These are phyloP conservation scores for Termitomyces sp. DNA, from an alignment of 1,284 basidiomycete species.

Conservation along the genomic window DNA sequence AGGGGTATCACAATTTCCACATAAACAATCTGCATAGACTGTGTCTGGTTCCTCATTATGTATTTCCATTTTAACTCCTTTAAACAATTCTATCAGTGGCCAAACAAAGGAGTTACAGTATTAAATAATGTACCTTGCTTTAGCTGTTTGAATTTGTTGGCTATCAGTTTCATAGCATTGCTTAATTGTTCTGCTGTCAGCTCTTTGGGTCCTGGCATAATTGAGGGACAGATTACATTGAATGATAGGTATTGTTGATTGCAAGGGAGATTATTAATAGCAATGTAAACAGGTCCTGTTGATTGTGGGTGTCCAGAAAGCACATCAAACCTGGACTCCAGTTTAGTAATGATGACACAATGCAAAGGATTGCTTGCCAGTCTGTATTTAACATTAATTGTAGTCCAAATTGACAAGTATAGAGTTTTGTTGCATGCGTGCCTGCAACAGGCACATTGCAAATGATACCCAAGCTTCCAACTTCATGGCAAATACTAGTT, in stretches of 20 bases:
- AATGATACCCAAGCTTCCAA: no score
- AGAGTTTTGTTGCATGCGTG: no score
- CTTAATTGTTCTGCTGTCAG: constrained; percentile 20
- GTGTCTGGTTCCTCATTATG: constrained; percentile 11
- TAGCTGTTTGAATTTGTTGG: constrained; percentile 9
- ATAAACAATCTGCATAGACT: constrained; percentile 20
- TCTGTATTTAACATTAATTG: constrained; percentile 3
- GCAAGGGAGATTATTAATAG: constrained; percentile 3
- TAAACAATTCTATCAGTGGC: no score
- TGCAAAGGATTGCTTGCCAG: no score
- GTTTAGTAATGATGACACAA: background rate
- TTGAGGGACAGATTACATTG: constrained; percentile 20
- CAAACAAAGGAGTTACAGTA: background rate
- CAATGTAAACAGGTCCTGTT: background rate
- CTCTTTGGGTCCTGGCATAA: constrained; percentile 19
- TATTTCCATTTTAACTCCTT: constrained; percentile 20
- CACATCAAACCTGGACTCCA: background rate
- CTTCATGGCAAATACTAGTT: no score
- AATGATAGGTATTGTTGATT: background rate
- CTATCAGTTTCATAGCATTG: constrained; percentile 14
- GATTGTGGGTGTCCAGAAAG: background rate
- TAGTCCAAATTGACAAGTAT: background rate
- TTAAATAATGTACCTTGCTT: constrained; percentile 10
- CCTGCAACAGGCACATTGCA: no score
- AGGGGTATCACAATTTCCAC: constrained; percentile 25